Evolutionary conservation across 2,329 filamentous ascomycete genomes (phyloP), one percentile per base, ranked within the genome.

Genomic region (Fusarium sublunatum): DNA sequence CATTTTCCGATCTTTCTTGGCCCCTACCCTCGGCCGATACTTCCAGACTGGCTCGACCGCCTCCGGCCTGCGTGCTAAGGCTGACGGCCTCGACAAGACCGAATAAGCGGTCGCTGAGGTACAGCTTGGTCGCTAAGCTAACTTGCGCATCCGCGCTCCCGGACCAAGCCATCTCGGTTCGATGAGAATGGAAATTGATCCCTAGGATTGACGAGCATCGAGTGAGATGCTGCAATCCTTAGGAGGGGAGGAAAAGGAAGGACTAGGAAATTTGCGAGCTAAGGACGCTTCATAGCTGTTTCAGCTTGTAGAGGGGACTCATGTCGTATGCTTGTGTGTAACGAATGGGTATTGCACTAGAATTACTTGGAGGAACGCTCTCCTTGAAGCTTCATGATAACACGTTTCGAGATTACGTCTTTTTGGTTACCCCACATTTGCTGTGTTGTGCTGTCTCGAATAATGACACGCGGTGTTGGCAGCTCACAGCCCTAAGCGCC

Each of bases 1-100:
- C 75, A 86, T 99, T 82, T 99, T 98, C 91, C 91, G 92, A 79
- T 97, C 93, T 65, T 92, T 98, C 87, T 81, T 99, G 77, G 88
- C 91, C 76, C 95, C 95, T 72, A 88, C 96, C 73, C 90, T 98
- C 77, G 87, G 92, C 77, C 92, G 93, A 80, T 96, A 97, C 88
- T 99, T 98, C 86, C 79, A 83, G 72, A 70, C 78, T 71, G 86
- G 86, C 74, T 91, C 91, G 62, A 92, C 93, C 73, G 91, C 93
- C 72, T 87, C 92, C 77, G 91, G 92, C 81, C 90, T 97, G 74
- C 92, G 92, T 71, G 90, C 91, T 73, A 92, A 95, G 86, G 92
- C 89, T 77, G 92, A 94, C 74, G 86, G 90, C 74, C 84, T 85
- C 69, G 86, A 90, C 81, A 91, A 89, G 80, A 79, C 82, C 72